Conservation (phyloP, 2,329 filamentous ascomycete species). For the Exutisphaerella laricina region DNA sequence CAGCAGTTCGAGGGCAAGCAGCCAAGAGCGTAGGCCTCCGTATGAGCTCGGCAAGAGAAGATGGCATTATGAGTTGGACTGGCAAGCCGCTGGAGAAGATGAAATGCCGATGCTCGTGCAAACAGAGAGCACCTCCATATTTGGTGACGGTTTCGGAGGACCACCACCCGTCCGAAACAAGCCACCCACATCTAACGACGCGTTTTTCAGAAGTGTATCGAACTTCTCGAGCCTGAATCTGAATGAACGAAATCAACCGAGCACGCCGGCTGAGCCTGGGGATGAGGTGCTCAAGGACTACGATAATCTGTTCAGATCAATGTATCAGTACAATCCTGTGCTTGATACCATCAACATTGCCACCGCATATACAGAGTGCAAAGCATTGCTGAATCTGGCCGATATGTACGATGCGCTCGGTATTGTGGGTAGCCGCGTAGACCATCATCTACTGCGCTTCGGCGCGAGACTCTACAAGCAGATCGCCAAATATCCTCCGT, state of each 20-base stretch:
- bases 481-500: slow-evolving; percentile 91
- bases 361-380: slow-evolving; percentile 89
- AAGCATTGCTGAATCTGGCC: slow-evolving; percentile 78
- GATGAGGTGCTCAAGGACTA: slow-evolving; percentile 83
- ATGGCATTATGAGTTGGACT: slow-evolving; percentile 87
- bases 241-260: slow-evolving; percentile 39
- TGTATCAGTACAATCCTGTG: slow-evolving; percentile 84
- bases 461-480: slow-evolving; percentile 90
- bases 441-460: slow-evolving; percentile 90
- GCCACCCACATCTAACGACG: slow-evolving; percentile 56
- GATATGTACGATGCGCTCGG: slow-evolving; percentile 89
- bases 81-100: slow-evolving; percentile 59
- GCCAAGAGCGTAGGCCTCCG: slow-evolving; percentile 32
- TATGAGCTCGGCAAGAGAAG: slow-evolving; percentile 48
- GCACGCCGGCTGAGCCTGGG: slow-evolving; percentile 47
- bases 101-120: slow-evolving; percentile 78
- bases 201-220: slow-evolving; percentile 83
- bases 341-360: slow-evolving; percentile 85
- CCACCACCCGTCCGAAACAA: slow-evolving; percentile 57
- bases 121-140: slow-evolving; percentile 49
- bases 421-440: slow-evolving; percentile 82
- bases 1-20: slow-evolving; percentile 36
- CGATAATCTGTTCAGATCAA: slow-evolving; percentile 90
- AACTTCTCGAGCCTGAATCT: slow-evolving; percentile 60
- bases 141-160: slow-evolving; percentile 27